Evolutionary conservation across 202 grass and related monocot genomes (phyloP).

Genomic region (Panicum hallii): DNA sequence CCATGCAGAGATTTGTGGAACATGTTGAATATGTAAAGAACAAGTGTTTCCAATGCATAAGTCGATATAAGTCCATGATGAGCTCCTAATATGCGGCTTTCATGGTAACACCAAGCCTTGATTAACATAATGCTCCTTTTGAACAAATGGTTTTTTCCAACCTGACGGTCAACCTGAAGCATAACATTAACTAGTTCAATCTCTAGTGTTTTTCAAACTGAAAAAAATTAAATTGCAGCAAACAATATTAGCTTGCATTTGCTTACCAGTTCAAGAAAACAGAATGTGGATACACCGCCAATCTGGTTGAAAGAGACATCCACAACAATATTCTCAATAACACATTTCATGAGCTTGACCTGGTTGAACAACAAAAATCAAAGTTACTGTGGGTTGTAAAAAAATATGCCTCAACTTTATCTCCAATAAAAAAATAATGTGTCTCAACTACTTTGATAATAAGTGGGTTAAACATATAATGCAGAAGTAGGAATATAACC

Average conservation of each 20-base stretch:
- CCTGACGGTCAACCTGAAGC: constrained; percentile 58
- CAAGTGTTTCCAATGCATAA: constrained; percentile 82
- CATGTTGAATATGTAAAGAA: constrained; percentile 77
- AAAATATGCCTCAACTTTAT: background rate
- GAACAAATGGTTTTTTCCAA: constrained; percentile 76
- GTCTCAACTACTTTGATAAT: background rate
- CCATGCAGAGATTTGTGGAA: constrained; percentile 68
- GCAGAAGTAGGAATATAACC: constrained; percentile 39
- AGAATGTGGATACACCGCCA: constrained; percentile 77
- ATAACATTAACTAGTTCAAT: background rate
- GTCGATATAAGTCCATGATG: constrained; percentile 86
- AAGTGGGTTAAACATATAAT: constrained; percentile 20
- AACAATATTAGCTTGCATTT: constrained; percentile 3
- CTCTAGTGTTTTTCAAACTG: background rate
- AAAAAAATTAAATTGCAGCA: background rate
- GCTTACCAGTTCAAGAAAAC: constrained; percentile 88
- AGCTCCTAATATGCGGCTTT: constrained; percentile 79
- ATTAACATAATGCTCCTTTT: constrained; percentile 96
- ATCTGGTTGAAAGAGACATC: constrained; percentile 96
- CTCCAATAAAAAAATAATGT: background rate
- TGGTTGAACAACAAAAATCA: constrained; percentile 31
- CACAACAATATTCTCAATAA: constrained; percentile 71
- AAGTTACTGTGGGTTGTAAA: background rate
- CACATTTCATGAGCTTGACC: constrained; percentile 94
- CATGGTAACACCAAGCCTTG: constrained; percentile 95